Base-by-base conservation (phyloP, 305 asterid species). In the Fraxinus sp. region DNA sequence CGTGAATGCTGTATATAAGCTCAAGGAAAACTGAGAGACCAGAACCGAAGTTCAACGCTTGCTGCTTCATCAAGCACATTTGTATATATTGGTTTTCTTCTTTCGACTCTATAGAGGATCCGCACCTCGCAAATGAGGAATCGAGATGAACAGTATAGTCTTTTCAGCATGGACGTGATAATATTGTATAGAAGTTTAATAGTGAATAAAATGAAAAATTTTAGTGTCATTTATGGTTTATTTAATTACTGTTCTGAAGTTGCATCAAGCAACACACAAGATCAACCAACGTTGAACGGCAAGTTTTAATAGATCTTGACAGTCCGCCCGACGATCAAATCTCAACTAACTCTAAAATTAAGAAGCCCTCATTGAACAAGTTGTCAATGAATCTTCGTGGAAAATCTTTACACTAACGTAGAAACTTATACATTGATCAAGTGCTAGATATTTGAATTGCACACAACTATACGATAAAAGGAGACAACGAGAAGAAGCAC, bases 1-100 rank as follows among this genome's bases (percentile, higher is more conserved):
- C n/a, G 87, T 93, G 76, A 85, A 83, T 59, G 83, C 11, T 82
- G 92, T 89, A 49, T 94, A 87, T 89, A 84, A 46, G 85, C 97
- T 91, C 3, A 86, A 88, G 85, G 94, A 92, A 28, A 84, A 91
- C 84, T 91, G 90, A 90, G 59, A 22, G 39, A 32, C 1, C 20
- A 16, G 49, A 20, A 37, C 6, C n/a, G 32, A 26, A 22, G 13
- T n/a, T 0, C 24, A 64, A 35, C 24, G 64, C 24, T 37, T 74
- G 80, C 81, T 70, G 20, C 55, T 18, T 14, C 20, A 74, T 80
- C 36, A 35, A 68, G 22, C 5, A n/a, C 14, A 2, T 73, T 36
- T 83, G 79, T 86, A 64, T 28, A 83, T 84, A 82, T 64, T 2
- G 37, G 7, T 24, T 73, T 81, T 39, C 78, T 81, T 80, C 46